Conservation (phyloP, 129 eudicot genomes). For the Escallonia herrerae region DNA sequence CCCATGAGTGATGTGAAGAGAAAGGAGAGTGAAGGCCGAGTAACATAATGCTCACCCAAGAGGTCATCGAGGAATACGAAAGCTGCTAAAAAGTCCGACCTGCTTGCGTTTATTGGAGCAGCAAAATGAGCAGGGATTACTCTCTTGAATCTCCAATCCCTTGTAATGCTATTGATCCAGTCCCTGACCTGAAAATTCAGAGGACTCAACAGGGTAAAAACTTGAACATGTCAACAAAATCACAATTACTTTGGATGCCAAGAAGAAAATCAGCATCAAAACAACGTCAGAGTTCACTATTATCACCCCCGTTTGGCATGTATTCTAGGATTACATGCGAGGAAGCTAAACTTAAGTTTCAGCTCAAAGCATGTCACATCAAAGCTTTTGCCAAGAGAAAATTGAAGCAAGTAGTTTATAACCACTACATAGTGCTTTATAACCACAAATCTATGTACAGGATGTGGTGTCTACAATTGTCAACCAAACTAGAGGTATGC, state of each 20-base stretch:
- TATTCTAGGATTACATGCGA: too few species aligned
- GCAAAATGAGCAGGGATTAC: slow-evolving; percentile 96
- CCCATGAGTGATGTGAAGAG: slow-evolving; percentile 82
- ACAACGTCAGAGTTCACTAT: too few species aligned
- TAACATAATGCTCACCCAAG: slow-evolving; percentile 75
- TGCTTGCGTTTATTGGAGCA: slow-evolving; percentile 86
- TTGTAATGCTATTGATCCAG: slow-evolving; percentile 79
- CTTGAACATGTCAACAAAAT: neutral
- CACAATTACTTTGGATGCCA: neutral
- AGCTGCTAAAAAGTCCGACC: slow-evolving; percentile 89
- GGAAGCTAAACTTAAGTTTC: too few species aligned
- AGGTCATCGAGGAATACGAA: slow-evolving; percentile 94
- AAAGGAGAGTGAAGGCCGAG: slow-evolving; percentile 78
- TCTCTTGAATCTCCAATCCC: slow-evolving; percentile 92
- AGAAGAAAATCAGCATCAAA: too few species aligned
- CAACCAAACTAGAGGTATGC: too few species aligned
- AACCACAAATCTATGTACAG: too few species aligned
- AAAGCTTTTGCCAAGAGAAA: too few species aligned
- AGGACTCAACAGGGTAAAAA: neutral
- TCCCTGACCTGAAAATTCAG: slow-evolving; percentile 66
- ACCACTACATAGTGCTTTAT: too few species aligned
- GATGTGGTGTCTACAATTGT: too few species aligned
- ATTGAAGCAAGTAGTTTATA: too few species aligned
- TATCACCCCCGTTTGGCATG: too few species aligned
- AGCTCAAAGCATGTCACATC: too few species aligned